Base-by-base conservation (phyloP, 192 early-diverging fungal genomes). In the Allomyces macrogynus region DNA sequence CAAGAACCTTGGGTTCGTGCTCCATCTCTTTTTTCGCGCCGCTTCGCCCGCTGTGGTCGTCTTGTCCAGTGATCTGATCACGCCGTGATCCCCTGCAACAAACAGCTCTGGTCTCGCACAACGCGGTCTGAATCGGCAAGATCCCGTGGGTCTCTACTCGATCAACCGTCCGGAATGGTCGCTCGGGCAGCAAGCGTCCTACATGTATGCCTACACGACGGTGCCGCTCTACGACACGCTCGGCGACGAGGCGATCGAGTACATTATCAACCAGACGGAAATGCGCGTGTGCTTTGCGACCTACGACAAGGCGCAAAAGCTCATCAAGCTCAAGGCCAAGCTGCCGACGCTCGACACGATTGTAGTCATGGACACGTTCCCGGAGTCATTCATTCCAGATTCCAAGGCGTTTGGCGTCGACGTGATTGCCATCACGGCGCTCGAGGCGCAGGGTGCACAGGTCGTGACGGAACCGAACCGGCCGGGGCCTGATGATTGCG, bases 211-310 rank as follows among this genome's bases (percentile, higher is more conserved):
- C 27, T 74, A 87, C 54, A 79, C 85, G 20, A 83, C 83, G 24
- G 90, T 95, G 26, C 86, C 95, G 8, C 74, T 98, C 7, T 95
- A 94, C 76, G 93, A 95, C 64, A 88, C 93, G 5, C 75, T 95
- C 23, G 87, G 90, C 57, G 70, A 71, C 8, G 81, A 88, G 14
- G 80, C 86, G 1, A 76, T 93, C 63, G 81, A 85, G 67, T 86
- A 82, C 69, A 87, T 95, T 60, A 75, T 94, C 26, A 88, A 85
- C 69, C 88, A 95, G 66, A 76, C 90, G 5, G 86, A 89, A 61
- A 80, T 91, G 75, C 70, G 77, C 49, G 74, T 79, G 23, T 70
- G 90, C 65, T 76, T 91, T 14, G 76, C 83, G 32, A 79, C 79
- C 3, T 64, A 70, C 63, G 80, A 89, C 61, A 88, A 85, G 68